phyloP scores from a whole-genome alignment of 257 asterid genomes.

The Gynochthodes officinalis region DNA sequence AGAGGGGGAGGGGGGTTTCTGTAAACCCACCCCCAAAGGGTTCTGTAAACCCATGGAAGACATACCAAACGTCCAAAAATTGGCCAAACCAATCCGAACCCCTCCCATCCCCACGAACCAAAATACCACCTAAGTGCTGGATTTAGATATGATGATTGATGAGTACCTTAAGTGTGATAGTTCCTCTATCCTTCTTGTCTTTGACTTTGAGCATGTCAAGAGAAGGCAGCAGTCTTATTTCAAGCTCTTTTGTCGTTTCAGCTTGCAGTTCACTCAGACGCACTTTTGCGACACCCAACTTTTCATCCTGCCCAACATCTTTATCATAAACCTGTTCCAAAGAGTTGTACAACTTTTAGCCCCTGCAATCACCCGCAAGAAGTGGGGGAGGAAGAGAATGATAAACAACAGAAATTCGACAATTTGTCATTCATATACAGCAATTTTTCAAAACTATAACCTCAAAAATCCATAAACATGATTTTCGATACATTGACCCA shows the following conservation, averaged over 20 bases:
- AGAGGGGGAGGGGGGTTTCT: too few species aligned
- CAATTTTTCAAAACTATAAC: too few species aligned
- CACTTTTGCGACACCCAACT: conserved; percentile 65
- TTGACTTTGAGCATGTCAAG: conserved; percentile 85
- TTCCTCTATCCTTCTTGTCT: conserved; percentile 93
- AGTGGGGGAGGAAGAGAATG: too few species aligned
- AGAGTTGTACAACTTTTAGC: neutral
- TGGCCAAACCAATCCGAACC: too few species aligned
- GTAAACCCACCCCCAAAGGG: too few species aligned
- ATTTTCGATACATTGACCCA: too few species aligned
- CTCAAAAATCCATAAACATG: too few species aligned
- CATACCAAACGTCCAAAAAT: too few species aligned
- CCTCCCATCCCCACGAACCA: too few species aligned
- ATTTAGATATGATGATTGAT: neutral
- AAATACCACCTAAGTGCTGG: neutral
- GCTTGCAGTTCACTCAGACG: conserved; percentile 70
- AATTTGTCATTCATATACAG: neutral
- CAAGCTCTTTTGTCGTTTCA: conserved; percentile 53
- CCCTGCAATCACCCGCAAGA: neutral
- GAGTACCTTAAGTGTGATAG: conserved; percentile 62
- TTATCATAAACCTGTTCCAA: conserved; percentile 70
- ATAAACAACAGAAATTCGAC: too few species aligned
- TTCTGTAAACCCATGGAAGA: too few species aligned
- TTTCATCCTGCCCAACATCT: conserved; percentile 90
- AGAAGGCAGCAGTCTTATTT: conserved; percentile 63